Percentiles rank a stretch among this genome's conserved stretches.
phyloP scores from a whole-genome alignment of 1,139 yeast genomes.

The Nakaseomyces kungkrabaensis region DNA sequence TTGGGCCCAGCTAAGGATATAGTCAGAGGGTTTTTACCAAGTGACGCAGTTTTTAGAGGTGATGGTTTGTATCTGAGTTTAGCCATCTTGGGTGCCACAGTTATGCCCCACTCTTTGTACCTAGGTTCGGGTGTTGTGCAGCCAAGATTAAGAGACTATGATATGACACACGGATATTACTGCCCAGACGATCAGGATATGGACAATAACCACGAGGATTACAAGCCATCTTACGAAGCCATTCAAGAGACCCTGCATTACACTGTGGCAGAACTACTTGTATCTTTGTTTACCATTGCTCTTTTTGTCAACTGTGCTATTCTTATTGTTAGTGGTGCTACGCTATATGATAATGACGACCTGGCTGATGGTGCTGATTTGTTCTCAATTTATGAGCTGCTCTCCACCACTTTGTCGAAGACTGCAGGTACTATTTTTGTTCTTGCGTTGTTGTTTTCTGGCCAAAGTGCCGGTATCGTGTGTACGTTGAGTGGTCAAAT shows the following conservation, averaged over 20 bases:
- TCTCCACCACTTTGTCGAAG: slow-evolving; percentile 50
- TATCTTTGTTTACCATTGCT: slow-evolving; percentile 61
- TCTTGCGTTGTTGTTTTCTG: slow-evolving; percentile 62
- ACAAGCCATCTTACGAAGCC: slow-evolving; percentile 58
- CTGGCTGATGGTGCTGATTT: slow-evolving; percentile 60
- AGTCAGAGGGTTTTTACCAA: slow-evolving; percentile 52
- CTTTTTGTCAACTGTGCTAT: slow-evolving; percentile 68
- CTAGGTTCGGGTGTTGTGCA: slow-evolving; percentile 71
- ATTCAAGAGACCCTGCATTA: slow-evolving; percentile 55
- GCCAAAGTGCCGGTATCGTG: slow-evolving; percentile 74
- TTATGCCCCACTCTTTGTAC: slow-evolving; percentile 73
- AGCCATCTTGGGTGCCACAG: slow-evolving; percentile 74
- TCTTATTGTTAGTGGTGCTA: slow-evolving; percentile 63
- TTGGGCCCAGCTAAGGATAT: slow-evolving; percentile 32
- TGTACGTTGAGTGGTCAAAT: slow-evolving; percentile 78
- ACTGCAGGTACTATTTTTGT: slow-evolving; percentile 68
- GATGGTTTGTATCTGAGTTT: slow-evolving; percentile 57
- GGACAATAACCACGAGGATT: slow-evolving; percentile 31
- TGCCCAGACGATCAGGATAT: slow-evolving; percentile 25
- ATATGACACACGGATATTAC: slow-evolving; percentile 40
- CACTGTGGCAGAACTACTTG: slow-evolving; percentile 54
- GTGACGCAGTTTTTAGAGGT: slow-evolving; percentile 42
- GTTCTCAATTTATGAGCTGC: slow-evolving; percentile 59
- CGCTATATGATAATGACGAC: slow-evolving; percentile 49
- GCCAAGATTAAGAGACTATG: slow-evolving; percentile 59